phyloP scores from a whole-genome alignment of 139 green algal species.

The Spirogloea muscicola region DNA sequence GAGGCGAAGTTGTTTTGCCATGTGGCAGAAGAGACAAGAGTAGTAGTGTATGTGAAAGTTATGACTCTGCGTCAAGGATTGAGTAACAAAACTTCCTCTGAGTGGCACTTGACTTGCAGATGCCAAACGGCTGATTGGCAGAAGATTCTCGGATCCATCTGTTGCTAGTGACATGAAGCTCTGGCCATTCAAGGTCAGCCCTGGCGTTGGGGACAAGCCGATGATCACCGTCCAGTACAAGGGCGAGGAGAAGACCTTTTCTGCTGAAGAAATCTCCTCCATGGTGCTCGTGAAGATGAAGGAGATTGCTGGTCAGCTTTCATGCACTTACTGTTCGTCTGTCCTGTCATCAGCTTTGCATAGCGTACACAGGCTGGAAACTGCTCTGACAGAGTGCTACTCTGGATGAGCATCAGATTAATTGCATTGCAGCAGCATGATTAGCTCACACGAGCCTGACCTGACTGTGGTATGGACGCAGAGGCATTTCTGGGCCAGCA shows the following conservation, averaged over 20 bases:
- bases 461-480: conserved; percentile 91
- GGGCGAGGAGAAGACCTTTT: conserved; percentile 83
- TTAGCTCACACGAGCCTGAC: too few relatives aligned
- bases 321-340: too few relatives aligned
- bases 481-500: conserved; percentile 65
- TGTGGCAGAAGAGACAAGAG: too few relatives aligned
- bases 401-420: too few relatives aligned
- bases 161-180: conserved; percentile 91
- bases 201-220: conserved; percentile 77
- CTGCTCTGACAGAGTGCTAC: too few relatives aligned
- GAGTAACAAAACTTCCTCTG: background rate
- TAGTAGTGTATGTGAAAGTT: too few relatives aligned
- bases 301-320: conserved; percentile 87
- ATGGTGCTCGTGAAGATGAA: conserved; percentile 99
- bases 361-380: too few relatives aligned
- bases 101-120: conserved; percentile 41
- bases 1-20: too few relatives aligned
- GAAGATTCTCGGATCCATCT: conserved; percentile 74
- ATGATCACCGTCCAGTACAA: conserved; percentile 90
- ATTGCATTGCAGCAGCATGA: too few relatives aligned
- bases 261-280: conserved; percentile 90
- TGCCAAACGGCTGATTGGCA: conserved; percentile 95
- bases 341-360: too few relatives aligned
- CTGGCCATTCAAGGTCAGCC: conserved; percentile 75
- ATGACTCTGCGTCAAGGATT: too few relatives aligned